Conservation (phyloP, 73 alveolate species). For the Paramecium biaurelia region DNA sequence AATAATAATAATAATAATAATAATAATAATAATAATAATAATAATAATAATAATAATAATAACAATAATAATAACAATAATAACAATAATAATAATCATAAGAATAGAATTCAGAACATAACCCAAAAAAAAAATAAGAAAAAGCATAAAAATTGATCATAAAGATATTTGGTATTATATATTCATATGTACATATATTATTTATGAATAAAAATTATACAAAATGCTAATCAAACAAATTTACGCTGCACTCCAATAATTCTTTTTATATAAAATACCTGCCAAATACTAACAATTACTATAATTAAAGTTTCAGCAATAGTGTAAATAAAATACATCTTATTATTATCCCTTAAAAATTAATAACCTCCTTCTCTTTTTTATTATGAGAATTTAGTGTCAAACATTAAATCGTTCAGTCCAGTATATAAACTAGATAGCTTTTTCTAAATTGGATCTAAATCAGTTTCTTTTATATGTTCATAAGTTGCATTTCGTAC, state of each 20-base stretch:
- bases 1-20: background rate
- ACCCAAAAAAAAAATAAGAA: background rate
- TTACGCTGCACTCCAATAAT: slow-evolving; percentile 50
- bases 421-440: background rate
- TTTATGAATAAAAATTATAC: background rate
- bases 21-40: no score
- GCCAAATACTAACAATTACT: slow-evolving; percentile 37
- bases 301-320: slow-evolving; percentile 39
- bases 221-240: slow-evolving; percentile 46
- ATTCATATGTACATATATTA: background rate
- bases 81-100: background rate
- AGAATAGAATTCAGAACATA: background rate
- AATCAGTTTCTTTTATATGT: slow-evolving; percentile 41
- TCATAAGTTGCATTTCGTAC: slow-evolving; percentile 48
- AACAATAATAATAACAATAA: background rate
- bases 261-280: slow-evolving; percentile 46
- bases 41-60: no score
- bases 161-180: background rate
- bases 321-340: background rate
- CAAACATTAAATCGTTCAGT: background rate
- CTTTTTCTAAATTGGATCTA: slow-evolving; percentile 53
- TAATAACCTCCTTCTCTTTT: slow-evolving; percentile 39
- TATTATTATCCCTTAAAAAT: slow-evolving; percentile 7
- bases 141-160: background rate
- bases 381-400: slow-evolving; percentile 25